Evolutionary conservation across 345 rosid species (phyloP).

Genomic region (Murraya koenigii): DNA sequence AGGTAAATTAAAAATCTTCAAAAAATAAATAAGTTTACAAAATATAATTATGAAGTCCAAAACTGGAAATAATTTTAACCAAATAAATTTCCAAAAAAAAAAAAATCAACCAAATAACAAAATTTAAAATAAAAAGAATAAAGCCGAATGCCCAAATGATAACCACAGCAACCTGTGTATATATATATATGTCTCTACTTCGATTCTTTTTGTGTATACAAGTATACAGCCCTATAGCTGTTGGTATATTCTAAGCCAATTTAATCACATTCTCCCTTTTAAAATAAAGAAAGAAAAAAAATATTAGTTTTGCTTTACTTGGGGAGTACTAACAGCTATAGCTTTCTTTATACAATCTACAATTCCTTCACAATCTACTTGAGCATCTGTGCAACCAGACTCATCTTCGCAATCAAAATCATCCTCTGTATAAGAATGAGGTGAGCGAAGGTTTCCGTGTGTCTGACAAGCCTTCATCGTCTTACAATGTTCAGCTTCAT

Average conservation of each 20-base stretch:
- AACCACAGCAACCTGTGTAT: background rate
- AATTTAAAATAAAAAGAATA: background rate
- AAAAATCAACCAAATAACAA: too few relatives aligned
- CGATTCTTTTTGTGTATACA: conserved; percentile 6
- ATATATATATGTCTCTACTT: background rate
- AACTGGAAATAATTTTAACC: background rate
- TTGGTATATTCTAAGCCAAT: background rate
- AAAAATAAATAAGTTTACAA: background rate
- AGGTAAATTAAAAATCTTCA: too few relatives aligned
- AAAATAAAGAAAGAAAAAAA: background rate
- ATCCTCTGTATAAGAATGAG: conserved; percentile 62
- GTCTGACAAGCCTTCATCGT: conserved; percentile 95
- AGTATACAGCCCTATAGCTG: background rate
- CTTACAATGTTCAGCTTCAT: conserved; percentile 97
- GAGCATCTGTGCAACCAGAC: conserved; percentile 42
- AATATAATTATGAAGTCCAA: background rate
- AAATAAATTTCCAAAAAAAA: too few relatives aligned
- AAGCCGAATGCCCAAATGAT: background rate
- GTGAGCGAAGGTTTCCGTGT: conserved; percentile 81
- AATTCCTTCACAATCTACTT: conserved; percentile 80
- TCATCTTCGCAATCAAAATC: conserved; percentile 31
- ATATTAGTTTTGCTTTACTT: conserved; percentile 7
- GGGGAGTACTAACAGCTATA: conserved; percentile 34
- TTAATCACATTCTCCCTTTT: background rate
- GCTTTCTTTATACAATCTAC: conserved; percentile 81